Conservation (phyloP, 352 stramenopile genomes). For the Thalassiosira livingstoniorum region DNA sequence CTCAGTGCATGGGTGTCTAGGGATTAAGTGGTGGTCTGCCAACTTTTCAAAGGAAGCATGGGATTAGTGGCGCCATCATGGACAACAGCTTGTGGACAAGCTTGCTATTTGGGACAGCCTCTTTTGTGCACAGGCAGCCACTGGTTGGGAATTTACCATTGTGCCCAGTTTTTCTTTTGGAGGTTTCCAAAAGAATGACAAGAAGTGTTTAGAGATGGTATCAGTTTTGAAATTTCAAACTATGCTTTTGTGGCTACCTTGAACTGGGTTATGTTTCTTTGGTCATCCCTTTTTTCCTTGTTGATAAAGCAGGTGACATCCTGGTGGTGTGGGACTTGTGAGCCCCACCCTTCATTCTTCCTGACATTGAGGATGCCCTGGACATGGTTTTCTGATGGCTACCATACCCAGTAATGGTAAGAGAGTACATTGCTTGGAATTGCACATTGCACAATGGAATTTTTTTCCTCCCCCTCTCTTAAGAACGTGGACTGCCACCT, state of each 20-base stretch:
- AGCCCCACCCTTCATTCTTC: conserved; percentile 21
- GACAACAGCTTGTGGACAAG: conserved; percentile 4
- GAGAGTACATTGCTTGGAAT: no score
- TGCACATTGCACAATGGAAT: no score
- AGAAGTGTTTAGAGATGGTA: conserved; percentile 29
- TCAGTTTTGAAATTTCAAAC: conserved; percentile 35
- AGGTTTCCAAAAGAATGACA: conserved; percentile 32
- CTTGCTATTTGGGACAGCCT: conserved; percentile 15
- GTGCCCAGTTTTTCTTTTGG: conserved; percentile 48
- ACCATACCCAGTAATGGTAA: no score
- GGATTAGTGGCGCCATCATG: neutral
- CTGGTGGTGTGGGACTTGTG: conserved; percentile 32
- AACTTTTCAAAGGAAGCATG: neutral
- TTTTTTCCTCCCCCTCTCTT: conserved; percentile 22
- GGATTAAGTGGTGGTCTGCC: neutral
- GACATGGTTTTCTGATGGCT: no score
- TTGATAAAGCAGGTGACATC: conserved; percentile 46
- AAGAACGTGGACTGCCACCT: no score
- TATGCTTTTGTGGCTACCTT: conserved; percentile 33
- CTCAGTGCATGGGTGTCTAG: conserved; percentile 11
- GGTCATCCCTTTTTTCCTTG: conserved; percentile 43
- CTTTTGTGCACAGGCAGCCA: neutral
- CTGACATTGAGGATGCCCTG: no score
- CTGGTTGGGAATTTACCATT: conserved; percentile 49
- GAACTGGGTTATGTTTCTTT: conserved; percentile 7